Conservation (phyloP, 352 stramenopile species). For the Pythium chondricola region DNA sequence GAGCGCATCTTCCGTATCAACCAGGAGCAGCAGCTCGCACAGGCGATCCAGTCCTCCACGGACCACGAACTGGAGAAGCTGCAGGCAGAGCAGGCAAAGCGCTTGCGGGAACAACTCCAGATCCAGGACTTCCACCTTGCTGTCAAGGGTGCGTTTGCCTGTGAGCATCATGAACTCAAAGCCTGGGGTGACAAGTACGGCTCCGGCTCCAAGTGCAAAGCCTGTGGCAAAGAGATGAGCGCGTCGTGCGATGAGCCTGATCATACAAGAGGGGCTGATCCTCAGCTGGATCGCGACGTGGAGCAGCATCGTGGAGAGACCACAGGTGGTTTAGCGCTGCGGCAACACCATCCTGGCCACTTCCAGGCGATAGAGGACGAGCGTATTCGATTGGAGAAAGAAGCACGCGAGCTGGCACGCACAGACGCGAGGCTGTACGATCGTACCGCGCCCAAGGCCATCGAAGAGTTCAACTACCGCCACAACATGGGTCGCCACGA, state of each 20-base stretch:
- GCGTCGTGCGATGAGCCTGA: slow-evolving; percentile 47
- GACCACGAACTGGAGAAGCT: slow-evolving; percentile 25
- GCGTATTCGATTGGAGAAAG: slow-evolving; percentile 63
- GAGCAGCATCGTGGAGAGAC: slow-evolving; percentile 38
- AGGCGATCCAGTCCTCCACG: slow-evolving; percentile 31
- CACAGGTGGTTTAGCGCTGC: slow-evolving; percentile 30
- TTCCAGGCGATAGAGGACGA: slow-evolving; percentile 49
- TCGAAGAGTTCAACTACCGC: slow-evolving; percentile 67
- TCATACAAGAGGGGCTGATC: slow-evolving; percentile 37
- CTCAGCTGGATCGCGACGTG: slow-evolving; percentile 43
- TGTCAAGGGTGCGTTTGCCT: slow-evolving; percentile 33
- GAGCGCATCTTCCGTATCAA: slow-evolving; percentile 44
- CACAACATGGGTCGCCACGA: slow-evolving; percentile 46
- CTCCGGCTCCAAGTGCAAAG: slow-evolving; percentile 47
- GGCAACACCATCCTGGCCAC: slow-evolving; percentile 30
- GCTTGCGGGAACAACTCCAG: slow-evolving; percentile 25
- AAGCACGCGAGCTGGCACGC: slow-evolving; percentile 44
- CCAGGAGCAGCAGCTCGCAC: slow-evolving; percentile 40
- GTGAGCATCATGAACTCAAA: slow-evolving; percentile 55
- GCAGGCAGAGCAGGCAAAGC: slow-evolving; percentile 23
- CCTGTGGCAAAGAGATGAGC: slow-evolving; percentile 63
- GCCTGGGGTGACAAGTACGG: slow-evolving; percentile 63
- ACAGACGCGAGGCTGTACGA: slow-evolving; percentile 55
- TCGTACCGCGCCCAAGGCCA: slow-evolving; percentile 44
- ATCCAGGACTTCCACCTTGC: slow-evolving; percentile 57